Percentiles rank a stretch among this genome's conserved stretches.
Evolutionary conservation across 164 flowering plant species (phyloP).

Genomic region (Vitis amurensis): DNA sequence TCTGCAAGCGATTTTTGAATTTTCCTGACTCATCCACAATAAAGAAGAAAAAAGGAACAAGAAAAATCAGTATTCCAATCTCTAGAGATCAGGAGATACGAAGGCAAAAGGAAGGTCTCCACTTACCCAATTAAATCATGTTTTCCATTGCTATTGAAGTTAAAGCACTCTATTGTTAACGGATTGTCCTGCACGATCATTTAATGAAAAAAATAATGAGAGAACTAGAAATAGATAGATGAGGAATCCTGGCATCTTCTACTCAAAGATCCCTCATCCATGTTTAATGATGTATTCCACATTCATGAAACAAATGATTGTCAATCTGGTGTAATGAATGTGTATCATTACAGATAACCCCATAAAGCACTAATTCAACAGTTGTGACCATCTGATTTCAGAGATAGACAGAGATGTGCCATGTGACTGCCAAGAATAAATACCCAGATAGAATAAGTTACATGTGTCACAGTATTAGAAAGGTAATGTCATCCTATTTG

Average conservation of each 20-base stretch:
- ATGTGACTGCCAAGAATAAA: not conserved
- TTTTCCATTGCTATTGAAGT: slow-evolving; percentile 72
- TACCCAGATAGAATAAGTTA: not conserved
- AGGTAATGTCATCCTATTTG: not conserved
- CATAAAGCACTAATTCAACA: not conserved
- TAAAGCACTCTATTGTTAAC: slow-evolving; percentile 58
- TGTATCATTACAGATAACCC: not conserved
- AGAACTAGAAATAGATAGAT: slow-evolving; percentile 1
- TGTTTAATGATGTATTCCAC: not conserved
- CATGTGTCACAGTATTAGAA: not conserved
- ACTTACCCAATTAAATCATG: slow-evolving; percentile 74
- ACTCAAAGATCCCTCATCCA: too few relatives aligned
- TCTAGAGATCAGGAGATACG: not conserved
- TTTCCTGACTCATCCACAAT: slow-evolving; percentile 40
- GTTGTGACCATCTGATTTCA: not conserved
- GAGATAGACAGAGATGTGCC: not conserved
- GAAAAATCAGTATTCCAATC: slow-evolving; percentile 14
- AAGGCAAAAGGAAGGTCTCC: slow-evolving; percentile 1
- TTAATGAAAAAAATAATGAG: slow-evolving; percentile 8
- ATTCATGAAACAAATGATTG: not conserved
- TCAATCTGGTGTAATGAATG: not conserved
- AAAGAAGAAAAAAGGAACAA: not conserved
- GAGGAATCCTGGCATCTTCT: not conserved
- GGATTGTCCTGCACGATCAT: slow-evolving; percentile 57
- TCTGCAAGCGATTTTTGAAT: slow-evolving; percentile 64